Evolutionary conservation across 768 basidiomycete genomes (phyloP), one percentile per base, ranked within the genome.

Genomic region (Grammothele lineata): DNA sequence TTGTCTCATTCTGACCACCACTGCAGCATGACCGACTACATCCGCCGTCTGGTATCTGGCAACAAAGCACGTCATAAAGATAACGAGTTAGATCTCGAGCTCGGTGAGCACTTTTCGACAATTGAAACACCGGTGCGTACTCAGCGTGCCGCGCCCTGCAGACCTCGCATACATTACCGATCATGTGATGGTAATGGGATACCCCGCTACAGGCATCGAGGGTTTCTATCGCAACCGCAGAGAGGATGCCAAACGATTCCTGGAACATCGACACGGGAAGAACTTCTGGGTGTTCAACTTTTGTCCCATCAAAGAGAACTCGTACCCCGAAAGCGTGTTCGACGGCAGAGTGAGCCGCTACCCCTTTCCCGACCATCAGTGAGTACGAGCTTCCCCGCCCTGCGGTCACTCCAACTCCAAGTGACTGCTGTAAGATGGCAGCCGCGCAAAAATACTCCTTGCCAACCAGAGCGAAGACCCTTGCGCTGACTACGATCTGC

Each of bases 361-460:
- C 59, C 92, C 92, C 0, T 92, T 90, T 60, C 92, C 92, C 18
- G 92, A 94, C 60, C 92, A 94, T 61, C 87, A 92, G 82, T 88
- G 54, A 64, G 86, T 74, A 37, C 12, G n/a, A n/a, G 7, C 27
- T 14, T 30, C 27, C 7, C 27, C 27, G 27, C 41, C 11, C 21
- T 43, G 23, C 9, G n/a, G 3, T 23, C 8, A 27, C 9, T 4
- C 34, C 26, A 40, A n/a, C 30, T 23, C 15, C 24, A 27, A 15
- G 26, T 19, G 26, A 17, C 22, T 42, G 17, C 41, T 33, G 17
- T 5, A 21, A 12, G 37, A 19, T 38, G 17, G 15, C 17, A n/a
- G n/a, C n/a, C n/a, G n/a, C n/a, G n/a, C n/a, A n/a, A n/a, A n/a
- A n/a, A n/a, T n/a, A n/a, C n/a, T n/a, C n/a, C n/a, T n/a, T n/a